Percentiles rank a stretch among this genome's conserved stretches.
phyloP scores from a whole-genome alignment of 345 rosid species.

The Microcos paniculata region DNA sequence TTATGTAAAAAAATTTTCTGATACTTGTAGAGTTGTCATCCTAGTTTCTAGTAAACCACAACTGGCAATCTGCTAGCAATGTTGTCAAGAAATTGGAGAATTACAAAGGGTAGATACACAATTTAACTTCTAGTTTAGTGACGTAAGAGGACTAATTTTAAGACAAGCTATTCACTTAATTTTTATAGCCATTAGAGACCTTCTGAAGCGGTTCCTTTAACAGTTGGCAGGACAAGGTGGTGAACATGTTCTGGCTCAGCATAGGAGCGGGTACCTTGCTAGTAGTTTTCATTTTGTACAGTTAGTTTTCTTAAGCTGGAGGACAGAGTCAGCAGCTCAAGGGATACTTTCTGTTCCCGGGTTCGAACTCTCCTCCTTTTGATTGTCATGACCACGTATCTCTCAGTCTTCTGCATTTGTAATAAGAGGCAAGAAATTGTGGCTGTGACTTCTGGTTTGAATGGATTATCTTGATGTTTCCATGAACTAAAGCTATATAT shows the following conservation, averaged over 20 bases:
- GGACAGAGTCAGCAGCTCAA: conserved; percentile 35
- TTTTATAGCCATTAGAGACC: background rate
- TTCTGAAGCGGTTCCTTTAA: conserved; percentile 18
- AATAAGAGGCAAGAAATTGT: conserved; percentile 40
- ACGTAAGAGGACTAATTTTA: background rate
- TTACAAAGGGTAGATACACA: conserved; percentile 37
- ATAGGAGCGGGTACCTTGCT: conserved; percentile 38
- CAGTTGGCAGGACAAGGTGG: conserved; percentile 50
- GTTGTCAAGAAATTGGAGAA: conserved; percentile 46
- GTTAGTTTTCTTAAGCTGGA: conserved; percentile 39
- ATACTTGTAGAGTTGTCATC: too few species aligned
- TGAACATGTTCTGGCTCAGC: conserved; percentile 58
- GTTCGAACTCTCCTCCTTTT: conserved; percentile 50
- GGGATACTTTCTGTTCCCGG: conserved; percentile 44
- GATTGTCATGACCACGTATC: conserved; percentile 42
- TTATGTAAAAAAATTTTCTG: too few species aligned
- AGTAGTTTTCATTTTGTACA: conserved; percentile 25
- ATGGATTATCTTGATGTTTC: background rate
- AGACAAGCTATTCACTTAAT: background rate
- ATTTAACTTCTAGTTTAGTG: background rate
- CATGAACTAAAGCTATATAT: conserved; percentile 11
- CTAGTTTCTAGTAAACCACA: too few species aligned
- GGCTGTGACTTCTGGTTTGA: background rate
- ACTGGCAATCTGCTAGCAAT: conserved; percentile 43
- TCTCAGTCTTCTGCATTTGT: conserved; percentile 57